Evolutionary conservation across 1,139 yeast species (phyloP).

Genomic region (Candida anutae): DNA sequence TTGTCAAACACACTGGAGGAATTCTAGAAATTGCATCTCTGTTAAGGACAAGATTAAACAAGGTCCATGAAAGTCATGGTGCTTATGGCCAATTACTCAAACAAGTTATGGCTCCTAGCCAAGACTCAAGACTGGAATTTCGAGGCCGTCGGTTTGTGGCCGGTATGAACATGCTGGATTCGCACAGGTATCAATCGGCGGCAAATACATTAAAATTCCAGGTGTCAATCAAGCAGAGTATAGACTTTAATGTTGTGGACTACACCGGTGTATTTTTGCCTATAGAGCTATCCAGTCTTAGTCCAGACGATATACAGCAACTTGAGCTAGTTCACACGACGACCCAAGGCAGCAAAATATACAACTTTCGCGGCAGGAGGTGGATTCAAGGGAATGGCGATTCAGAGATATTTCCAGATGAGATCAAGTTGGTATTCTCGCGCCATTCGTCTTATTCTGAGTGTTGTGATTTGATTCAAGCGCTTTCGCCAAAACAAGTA

Average conservation of each 20-base stretch:
- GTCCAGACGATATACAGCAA: conserved; percentile 1
- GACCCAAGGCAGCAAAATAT: conserved; percentile 17
- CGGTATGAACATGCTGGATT: too few species aligned
- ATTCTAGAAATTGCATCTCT: conserved; percentile 20
- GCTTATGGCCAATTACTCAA: background rate
- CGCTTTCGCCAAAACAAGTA: conserved; percentile 37
- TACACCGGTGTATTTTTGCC: conserved; percentile 23
- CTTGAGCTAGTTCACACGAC: conserved; percentile 13
- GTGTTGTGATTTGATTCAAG: conserved; percentile 25
- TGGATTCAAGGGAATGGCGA: conserved; percentile 23
- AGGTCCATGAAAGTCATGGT: background rate
- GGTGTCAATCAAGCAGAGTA: conserved; percentile 29
- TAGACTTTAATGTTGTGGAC: conserved; percentile 32
- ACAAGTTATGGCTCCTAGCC: background rate
- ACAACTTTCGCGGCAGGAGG: conserved; percentile 13
- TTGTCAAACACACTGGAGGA: conserved; percentile 24
- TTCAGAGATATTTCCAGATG: conserved; percentile 29
- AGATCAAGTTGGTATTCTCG: conserved; percentile 37
- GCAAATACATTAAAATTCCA: conserved; percentile 7
- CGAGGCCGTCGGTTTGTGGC: background rate
- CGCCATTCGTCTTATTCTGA: conserved; percentile 51
- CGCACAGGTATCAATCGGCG: too few species aligned
- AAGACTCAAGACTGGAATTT: too few species aligned
- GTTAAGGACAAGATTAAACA: background rate
- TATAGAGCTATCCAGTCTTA: conserved; percentile 10